Evolutionary conservation across 305 asterid species (phyloP), one percentile per base, ranked within the genome.

Genomic region (Caryopteris hybrid): DNA sequence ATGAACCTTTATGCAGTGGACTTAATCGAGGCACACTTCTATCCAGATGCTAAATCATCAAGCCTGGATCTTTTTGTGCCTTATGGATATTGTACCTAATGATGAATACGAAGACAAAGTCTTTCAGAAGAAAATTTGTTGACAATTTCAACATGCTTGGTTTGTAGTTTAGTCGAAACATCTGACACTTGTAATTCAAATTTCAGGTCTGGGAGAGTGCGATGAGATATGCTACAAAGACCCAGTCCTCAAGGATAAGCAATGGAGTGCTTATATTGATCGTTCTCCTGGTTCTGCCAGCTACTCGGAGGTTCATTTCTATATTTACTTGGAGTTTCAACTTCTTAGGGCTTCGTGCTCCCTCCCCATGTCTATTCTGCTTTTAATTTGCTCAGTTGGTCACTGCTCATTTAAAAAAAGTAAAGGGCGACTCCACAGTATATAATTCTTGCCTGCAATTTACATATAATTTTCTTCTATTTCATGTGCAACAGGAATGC

Each of bases 221-320:
- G 91, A 88, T 54, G 97, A 85, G 77, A 78, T 88, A 51, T 88
- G 97, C 81, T 88, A 85, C 65, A 91, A 91, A 68, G 96, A 87
- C 63, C 96, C 97, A 0, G 97, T 91, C 74, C 79, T 91, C 51
- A 88, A 88, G 84, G 92, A 88, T 77, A 77, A 60, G 66, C 80
- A 88, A 68, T 87, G 97, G 97, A 91, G 95, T 78, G 86, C 95
- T 63, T 88, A 78, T 51, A 86, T 88, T 23, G 97, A 91, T 64
- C 95, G 91, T 36, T 85, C 97, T 73, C 97, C 97, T 55, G 97
- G 95, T 75, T 81, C 95, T 72, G 84, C 78, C 58, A 79, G 75
- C 89, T 81, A 85, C 71, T 85, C 92, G 0, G 86, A 86, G 97
- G 96, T 86, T 69, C 17, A 25, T 64, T 70, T 61, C 41, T 23